Conservation (phyloP, 768 basidiomycete genomes). For the Mycena alexandri region DNA sequence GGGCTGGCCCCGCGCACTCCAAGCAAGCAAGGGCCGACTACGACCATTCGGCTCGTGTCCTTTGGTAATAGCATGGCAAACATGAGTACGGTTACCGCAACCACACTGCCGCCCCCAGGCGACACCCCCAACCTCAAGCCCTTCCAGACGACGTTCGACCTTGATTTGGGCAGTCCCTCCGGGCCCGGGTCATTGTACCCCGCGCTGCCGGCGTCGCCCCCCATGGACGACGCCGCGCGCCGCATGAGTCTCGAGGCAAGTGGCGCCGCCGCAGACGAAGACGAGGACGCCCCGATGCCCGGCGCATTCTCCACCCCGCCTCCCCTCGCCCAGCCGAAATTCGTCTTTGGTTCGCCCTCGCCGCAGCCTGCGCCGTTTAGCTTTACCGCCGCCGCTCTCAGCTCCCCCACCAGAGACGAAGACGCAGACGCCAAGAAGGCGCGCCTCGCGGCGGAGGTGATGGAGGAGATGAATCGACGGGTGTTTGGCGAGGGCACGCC, state of each 20-base stretch:
- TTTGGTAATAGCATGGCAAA: constrained; percentile 47
- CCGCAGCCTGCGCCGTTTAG: constrained; percentile 77
- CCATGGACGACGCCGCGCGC: constrained; percentile 29
- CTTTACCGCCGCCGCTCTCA: constrained; percentile 22
- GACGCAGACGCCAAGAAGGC: constrained; percentile 9
- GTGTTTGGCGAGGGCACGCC: constrained; percentile 64
- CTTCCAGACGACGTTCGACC: constrained; percentile 76
- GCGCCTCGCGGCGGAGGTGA: constrained; percentile 73
- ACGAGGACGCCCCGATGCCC: constrained; percentile 50
- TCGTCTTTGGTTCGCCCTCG: constrained; percentile 84
- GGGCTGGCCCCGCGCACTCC: constrained; percentile 58
- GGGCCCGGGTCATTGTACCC: constrained; percentile 28
- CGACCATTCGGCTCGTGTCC: constrained; percentile 65
- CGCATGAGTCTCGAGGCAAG: constrained; percentile 36
- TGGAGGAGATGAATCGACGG: constrained; percentile 87
- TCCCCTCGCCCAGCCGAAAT: constrained; percentile 55
- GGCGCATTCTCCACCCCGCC: constrained; percentile 40
- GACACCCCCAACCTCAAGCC: constrained; percentile 75
- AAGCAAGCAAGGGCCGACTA: constrained; percentile 57
- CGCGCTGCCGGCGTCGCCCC: constrained; percentile 32
- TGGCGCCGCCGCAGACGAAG: constrained; percentile 37
- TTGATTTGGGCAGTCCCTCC: constrained; percentile 69
- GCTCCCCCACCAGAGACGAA: not conserved
- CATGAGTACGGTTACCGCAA: constrained; percentile 30
- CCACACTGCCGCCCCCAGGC: constrained; percentile 38